A percentile compares a stretch with the other conserved stretches of the same genome.
Conservation (phyloP, 2,329 filamentous ascomycete species). For the Talaromyces sp. region DNA sequence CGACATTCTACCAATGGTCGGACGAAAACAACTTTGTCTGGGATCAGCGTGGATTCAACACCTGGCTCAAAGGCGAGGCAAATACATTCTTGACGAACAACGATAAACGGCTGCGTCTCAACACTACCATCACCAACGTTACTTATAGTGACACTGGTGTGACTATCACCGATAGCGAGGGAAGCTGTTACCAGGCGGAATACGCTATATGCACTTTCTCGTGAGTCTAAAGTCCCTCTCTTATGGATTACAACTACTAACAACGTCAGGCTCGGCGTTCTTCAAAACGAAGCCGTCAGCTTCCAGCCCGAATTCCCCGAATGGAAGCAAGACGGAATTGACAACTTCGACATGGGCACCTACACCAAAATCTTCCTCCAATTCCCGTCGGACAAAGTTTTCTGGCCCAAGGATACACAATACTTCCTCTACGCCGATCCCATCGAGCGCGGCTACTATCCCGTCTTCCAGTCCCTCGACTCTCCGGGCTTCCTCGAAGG, state of each 20-base stretch:
- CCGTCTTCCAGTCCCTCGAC: slow-evolving; percentile 64
- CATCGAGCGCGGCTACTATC: slow-evolving; percentile 53
- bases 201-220: slow-evolving; percentile 69
- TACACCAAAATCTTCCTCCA: slow-evolving; percentile 74
- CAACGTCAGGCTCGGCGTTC: slow-evolving; percentile 54
- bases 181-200: slow-evolving; percentile 57
- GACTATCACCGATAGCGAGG: slow-evolving; percentile 54
- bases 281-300: slow-evolving; percentile 60
- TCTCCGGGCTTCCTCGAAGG: slow-evolving; percentile 58
- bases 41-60: slow-evolving; percentile 62
- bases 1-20: slow-evolving; percentile 63
- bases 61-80: slow-evolving; percentile 58
- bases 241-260: background rate
- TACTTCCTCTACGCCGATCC: slow-evolving; percentile 56
- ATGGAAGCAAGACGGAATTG: slow-evolving; percentile 65
- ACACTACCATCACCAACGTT: slow-evolving; percentile 58
- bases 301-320: slow-evolving; percentile 60
- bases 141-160: slow-evolving; percentile 55
- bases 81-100: slow-evolving; percentile 55
- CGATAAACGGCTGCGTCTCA: slow-evolving; percentile 59
- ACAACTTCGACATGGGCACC: slow-evolving; percentile 66
- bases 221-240: background rate
- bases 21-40: slow-evolving; percentile 61
- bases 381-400: slow-evolving; percentile 57
- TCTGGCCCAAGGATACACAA: slow-evolving; percentile 60